Evolutionary conservation across 371 early-diverging fungal species (phyloP).

Genomic region (Conidiobolus coronatus): DNA sequence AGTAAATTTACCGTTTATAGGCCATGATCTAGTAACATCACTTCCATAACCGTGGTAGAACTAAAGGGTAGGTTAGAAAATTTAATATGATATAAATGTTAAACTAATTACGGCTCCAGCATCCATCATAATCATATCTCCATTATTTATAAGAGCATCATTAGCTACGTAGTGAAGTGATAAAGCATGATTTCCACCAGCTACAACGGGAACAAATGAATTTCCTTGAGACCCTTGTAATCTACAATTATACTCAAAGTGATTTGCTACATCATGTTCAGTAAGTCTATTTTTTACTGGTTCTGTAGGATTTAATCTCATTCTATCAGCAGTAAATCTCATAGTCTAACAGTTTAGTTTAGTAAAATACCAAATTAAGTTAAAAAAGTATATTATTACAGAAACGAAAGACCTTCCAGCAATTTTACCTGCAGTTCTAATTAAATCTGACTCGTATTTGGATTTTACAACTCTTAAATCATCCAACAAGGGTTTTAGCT

Average conservation of each 20-base stretch:
- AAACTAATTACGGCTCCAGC: conserved; percentile 46
- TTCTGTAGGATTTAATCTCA: conserved; percentile 16
- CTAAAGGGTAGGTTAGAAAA: conserved; percentile 6
- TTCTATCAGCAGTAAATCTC: conserved; percentile 9
- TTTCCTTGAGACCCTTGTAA: conserved; percentile 44
- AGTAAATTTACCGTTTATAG: conserved; percentile 70
- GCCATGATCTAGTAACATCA: conserved; percentile 90
- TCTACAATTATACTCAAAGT: conserved; percentile 50
- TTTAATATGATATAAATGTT: neutral
- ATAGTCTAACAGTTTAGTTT: conserved; percentile 17
- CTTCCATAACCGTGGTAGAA: conserved; percentile 72
- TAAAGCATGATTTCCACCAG: conserved; percentile 73
- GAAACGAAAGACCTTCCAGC: conserved; percentile 14
- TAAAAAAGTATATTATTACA: neutral
- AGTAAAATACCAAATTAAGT: neutral
- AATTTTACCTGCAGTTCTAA: conserved; percentile 56
- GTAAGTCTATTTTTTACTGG: conserved; percentile 20
- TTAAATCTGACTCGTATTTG: conserved; percentile 40
- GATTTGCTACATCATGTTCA: conserved; percentile 57
- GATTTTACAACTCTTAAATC: conserved; percentile 57
- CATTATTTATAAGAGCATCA: conserved; percentile 39
- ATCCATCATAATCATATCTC: conserved; percentile 73
- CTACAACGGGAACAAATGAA: conserved; percentile 92
- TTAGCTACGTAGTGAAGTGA: conserved; percentile 88
- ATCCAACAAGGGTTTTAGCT: conserved; percentile 34